Conservation (phyloP, 2,329 filamentous ascomycete genomes). For the Verticillium zaregamsianum region DNA sequence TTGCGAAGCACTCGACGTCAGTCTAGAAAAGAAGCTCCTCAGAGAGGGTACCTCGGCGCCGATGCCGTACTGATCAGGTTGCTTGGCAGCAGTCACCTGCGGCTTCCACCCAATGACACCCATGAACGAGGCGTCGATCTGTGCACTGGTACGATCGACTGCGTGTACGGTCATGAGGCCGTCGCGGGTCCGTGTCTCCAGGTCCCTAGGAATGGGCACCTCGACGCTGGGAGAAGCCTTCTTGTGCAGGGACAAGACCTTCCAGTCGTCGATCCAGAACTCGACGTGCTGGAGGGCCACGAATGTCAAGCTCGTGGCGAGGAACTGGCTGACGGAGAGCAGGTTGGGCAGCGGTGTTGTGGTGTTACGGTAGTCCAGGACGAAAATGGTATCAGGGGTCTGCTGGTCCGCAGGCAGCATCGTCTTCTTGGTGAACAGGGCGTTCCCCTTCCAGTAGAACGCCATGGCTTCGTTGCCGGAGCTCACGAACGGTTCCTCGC, state of each 20-base stretch:
- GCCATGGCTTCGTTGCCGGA: constrained; percentile 93
- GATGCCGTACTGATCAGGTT: constrained; percentile 44
- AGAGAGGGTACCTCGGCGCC: constrained; percentile 57
- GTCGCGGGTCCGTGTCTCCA: constrained; percentile 80
- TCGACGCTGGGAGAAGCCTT: constrained; percentile 75
- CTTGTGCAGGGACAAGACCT: constrained; percentile 74
- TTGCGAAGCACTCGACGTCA: constrained; percentile 57
- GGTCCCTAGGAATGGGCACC: constrained; percentile 69
- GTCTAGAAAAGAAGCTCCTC: constrained; percentile 73
- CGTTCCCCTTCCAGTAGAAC: constrained; percentile 99
- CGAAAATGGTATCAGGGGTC: constrained; percentile 78
- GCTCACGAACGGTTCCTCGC: constrained; percentile 94
- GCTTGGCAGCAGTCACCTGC: constrained; percentile 36
- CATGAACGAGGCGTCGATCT: constrained; percentile 90
- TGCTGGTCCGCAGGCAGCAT: constrained; percentile 64
- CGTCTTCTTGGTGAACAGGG: constrained; percentile 85
- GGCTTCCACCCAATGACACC: constrained; percentile 82
- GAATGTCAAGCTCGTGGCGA: constrained; percentile 93
- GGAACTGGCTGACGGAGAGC: constrained; percentile 82
- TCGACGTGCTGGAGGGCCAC: constrained; percentile 85
- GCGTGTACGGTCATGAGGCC: constrained; percentile 80
- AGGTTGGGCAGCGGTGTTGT: constrained; percentile 84
- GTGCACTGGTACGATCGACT: constrained; percentile 82
- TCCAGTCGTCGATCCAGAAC: constrained; percentile 85
- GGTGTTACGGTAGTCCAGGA: constrained; percentile 87